A percentile compares a stretch with the other conserved stretches of the same genome.
These are phyloP conservation scores for Verticillium isaacii DNA, from an alignment of 2,329 filamentous ascomycete species.

Conservation along the genomic window DNA sequence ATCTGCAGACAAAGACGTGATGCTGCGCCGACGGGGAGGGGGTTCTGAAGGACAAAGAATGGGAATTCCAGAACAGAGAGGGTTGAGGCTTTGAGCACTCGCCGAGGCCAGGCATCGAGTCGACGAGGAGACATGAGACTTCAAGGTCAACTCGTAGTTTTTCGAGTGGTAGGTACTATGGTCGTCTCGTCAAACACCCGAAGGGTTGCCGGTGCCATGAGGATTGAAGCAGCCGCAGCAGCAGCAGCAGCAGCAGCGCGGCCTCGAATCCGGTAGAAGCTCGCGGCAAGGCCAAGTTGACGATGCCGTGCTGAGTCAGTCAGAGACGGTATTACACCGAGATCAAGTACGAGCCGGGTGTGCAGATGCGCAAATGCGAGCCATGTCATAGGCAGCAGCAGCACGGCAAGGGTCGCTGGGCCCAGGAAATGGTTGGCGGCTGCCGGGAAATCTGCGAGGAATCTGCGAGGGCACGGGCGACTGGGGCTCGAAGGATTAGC, in stretches of 20 bases:
- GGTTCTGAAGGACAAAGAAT: not conserved
- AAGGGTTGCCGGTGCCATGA: too few relatives aligned
- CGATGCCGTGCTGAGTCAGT: not conserved
- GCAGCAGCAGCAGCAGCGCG: too few relatives aligned
- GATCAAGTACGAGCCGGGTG: not conserved
- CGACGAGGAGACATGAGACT: not conserved
- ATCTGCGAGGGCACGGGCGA: not conserved
- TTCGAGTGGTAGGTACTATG: too few relatives aligned
- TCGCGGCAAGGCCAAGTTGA: not conserved
- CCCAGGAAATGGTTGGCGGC: not conserved
- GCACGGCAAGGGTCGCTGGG: too few relatives aligned
- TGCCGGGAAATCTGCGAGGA: not conserved
- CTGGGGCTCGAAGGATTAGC: slow-evolving; percentile 6
- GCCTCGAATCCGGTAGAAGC: not conserved
- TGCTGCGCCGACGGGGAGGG: not conserved
- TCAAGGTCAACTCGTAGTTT: too few relatives aligned
- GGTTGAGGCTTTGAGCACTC: not conserved
- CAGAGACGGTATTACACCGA: not conserved
- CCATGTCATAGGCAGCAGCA: not conserved
- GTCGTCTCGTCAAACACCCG: too few relatives aligned
- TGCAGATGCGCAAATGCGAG: not conserved
- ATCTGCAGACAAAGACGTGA: not conserved
- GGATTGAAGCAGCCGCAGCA: too few relatives aligned
- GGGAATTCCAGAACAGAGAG: not conserved
- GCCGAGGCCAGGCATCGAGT: not conserved